Base-by-base conservation (phyloP, 2,329 filamentous ascomycete species). In the Colletotrichum echinochloae region DNA sequence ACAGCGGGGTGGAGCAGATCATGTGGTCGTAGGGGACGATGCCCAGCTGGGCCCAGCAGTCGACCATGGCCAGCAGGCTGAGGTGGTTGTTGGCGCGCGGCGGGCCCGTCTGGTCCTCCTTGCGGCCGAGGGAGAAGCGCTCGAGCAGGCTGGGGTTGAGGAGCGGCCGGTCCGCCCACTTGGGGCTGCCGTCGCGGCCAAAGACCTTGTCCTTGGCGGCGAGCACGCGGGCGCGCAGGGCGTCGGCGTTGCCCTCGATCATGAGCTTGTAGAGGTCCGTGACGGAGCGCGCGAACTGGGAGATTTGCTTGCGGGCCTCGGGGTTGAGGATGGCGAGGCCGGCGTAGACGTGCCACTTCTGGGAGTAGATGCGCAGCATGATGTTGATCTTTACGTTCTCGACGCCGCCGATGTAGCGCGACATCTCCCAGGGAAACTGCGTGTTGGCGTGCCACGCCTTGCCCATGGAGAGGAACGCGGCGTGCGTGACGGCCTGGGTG, bases 381-480 rank as follows among this genome's bases (percentile, higher is more conserved):
- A 98, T 91, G 83, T 99, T 99, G 84, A 98, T 97, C 84, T 99
- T 99, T 76, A 98, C 95, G 80, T 99, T 99, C 82, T 99, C 96
- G 77, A 99, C 97, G 62, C 96, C 97, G 69, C 96, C 96, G 5
- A 98, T 90, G 81, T 98, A 99, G 73, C 96, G 94, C n/a, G 91
- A 90, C 56, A 95, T 90, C 77, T 98, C 95, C 96, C 96, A 99
- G 0, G 97, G 96, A 77, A 98, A 99, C 79, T 99, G 94, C 69
- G 91, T 89, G 80, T 97, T 97, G 39, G 95, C 95, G 75, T 94
- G 93, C 97, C 97, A 99, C 11, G 96, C 96, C 73, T 95, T 97
- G 73, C 97, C 96, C 96, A 99, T 99, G 78, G 92, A 94, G 60
- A 99, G 86, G 81, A 99, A 99, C 35, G 97, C 96, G 2, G 95